Conservation (phyloP, 176 grass and related monocot species). For the Carex scoparia region DNA sequence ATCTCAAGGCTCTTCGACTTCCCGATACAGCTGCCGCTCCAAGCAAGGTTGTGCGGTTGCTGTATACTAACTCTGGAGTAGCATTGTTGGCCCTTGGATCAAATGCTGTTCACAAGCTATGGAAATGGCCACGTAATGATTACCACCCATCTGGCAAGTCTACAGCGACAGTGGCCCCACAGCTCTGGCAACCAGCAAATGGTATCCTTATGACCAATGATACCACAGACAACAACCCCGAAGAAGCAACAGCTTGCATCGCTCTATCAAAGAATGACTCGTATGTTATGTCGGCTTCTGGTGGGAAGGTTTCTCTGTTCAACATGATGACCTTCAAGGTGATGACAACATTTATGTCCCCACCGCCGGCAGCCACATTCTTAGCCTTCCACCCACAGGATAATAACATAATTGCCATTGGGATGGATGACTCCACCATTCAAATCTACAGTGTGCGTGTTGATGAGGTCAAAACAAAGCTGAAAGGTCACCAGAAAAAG, state of each 20-base stretch:
- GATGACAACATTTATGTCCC: constrained; percentile 99
- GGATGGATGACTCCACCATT: constrained; percentile 98
- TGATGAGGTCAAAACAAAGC: constrained; percentile 97
- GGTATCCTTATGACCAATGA: constrained; percentile 96
- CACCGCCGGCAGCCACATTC: constrained; percentile 90
- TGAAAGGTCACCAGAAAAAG: constrained; percentile 96
- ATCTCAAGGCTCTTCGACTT: constrained; percentile 70
- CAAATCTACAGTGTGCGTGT: constrained; percentile 98
- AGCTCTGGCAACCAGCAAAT: constrained; percentile 92
- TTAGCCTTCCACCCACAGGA: constrained; percentile 97
- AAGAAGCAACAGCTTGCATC: constrained; percentile 97
- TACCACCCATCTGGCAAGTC: constrained; percentile 97
- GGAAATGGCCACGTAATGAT: constrained; percentile 92
- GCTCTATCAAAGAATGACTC: constrained; percentile 99
- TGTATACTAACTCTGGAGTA: constrained; percentile 90
- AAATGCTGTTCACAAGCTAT: constrained; percentile 96
- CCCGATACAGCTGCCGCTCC: constrained; percentile 48
- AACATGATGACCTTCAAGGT: constrained; percentile 99
- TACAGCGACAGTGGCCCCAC: constrained; percentile 69
- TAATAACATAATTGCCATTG: constrained; percentile 99
- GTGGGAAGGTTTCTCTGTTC: constrained; percentile 95
- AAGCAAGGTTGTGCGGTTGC: constrained; percentile 82
- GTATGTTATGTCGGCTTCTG: constrained; percentile 98
- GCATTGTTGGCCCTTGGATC: constrained; percentile 78
- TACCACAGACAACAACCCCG: constrained; percentile 74